A percentile compares a stretch with the other conserved stretches of the same genome.
Conservation (phyloP, 257 asterid genomes). For the Galeopsis tetrahit region DNA sequence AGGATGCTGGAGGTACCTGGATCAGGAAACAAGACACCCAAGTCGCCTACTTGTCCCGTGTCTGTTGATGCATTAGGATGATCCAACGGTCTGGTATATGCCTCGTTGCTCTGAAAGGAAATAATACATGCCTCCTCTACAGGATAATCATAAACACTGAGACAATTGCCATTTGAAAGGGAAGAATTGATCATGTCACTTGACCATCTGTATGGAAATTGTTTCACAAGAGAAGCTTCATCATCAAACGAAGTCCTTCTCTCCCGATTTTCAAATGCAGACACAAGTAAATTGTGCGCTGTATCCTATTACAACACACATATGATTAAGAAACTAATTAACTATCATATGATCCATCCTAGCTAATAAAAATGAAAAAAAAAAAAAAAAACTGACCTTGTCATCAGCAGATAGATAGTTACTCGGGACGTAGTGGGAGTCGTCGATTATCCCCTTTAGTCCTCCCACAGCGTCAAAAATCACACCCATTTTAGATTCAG, state of each 20-base stretch:
- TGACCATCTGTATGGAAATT: conserved; percentile 27
- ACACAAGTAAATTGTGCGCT: conserved; percentile 33
- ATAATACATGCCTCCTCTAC: neutral
- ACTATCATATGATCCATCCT: neutral
- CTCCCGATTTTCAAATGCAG: conserved; percentile 39
- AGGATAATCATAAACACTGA: neutral
- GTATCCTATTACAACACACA: conserved; percentile 34
- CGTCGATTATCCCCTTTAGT: conserved; percentile 40
- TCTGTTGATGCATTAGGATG: conserved; percentile 1
- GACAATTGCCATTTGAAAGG: neutral
- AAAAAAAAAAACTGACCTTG: conserved; percentile 29
- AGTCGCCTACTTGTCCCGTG: neutral
- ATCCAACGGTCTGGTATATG: neutral
- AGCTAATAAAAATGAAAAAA: neutral
- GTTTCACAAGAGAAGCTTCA: conserved; percentile 39
- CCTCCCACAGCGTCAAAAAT: conserved; percentile 41
- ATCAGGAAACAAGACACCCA: neutral
- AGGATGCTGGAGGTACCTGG: neutral
- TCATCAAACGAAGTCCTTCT: conserved; percentile 23
- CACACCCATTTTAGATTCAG: conserved; percentile 25
- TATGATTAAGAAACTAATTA: neutral
- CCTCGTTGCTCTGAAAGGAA: neutral
- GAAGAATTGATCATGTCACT: too few relatives aligned
- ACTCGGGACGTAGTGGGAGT: conserved; percentile 33
- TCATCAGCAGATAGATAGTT: conserved; percentile 27